Evolutionary conservation across 225 moss, liverwort and hornwort species (phyloP), one percentile per base, ranked within the genome.

Genomic region (Marchantia paleacea): DNA sequence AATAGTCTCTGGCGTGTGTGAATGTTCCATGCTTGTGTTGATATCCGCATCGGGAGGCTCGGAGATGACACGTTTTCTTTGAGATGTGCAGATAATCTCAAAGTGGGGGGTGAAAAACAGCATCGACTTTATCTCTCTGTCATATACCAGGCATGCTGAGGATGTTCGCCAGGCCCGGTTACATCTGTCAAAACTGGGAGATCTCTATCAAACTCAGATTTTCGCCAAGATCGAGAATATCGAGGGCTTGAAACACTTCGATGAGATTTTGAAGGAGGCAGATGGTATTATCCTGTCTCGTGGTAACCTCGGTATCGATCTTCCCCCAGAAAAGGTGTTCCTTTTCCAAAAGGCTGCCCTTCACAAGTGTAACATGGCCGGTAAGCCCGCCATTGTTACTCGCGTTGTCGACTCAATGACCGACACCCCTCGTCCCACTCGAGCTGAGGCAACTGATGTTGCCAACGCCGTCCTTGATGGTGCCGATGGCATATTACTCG

Each of bases 341-440:
- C 73, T 96, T 73, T 92, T 96, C 80, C 96, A 96, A 82, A 96
- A 96, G 84, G 94, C 92, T 50, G 96, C 94, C 12, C 80, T 96
- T 20, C 85, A 92, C 68, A 94, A 91, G 84, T 96, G 96, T 77
- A 94, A 92, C 81, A 84, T 89, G 76, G 96, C 96, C 60, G 96
- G 96, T 39, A 96, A 96, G 79, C 90, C 94, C 65, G 91, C 91
- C 28, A 89, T 96, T 51, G 86, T 96, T 62, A 96, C 96, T 55
- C 96, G 96, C 76, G 96, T 96, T 66, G 96, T 96, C 63, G 96
- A 96, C 80, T 89, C 96, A 54, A 96, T 96, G 96, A 92, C 92
- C 52, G 94, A 94, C 79, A 94, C 92, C 50, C 96, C 96, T 13
- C 94, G 96, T 49, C 96, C 96, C 51, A 96, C 96, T 16, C 90